Percentiles rank a stretch among this genome's conserved stretches.
phyloP scores from a whole-genome alignment of 73 alveolate genomes.

The Blepharisma stoltei region DNA sequence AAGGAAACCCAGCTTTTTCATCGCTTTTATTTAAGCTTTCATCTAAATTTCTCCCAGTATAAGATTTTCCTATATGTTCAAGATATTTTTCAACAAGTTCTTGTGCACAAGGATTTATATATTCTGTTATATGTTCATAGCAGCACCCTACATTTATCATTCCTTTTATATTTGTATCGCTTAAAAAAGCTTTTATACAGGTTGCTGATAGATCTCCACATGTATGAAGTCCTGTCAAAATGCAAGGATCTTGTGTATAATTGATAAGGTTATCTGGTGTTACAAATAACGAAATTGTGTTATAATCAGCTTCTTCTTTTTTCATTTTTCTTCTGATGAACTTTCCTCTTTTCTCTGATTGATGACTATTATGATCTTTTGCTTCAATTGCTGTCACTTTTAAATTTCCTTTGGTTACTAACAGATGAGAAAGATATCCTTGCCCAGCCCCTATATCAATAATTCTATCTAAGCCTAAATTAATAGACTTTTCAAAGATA shows the following conservation, averaged over 20 bases:
- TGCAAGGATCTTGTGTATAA: background rate
- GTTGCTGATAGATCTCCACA: constrained; percentile 29
- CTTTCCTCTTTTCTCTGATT: constrained; percentile 24
- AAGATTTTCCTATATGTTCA: constrained; percentile 6
- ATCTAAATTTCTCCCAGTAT: constrained; percentile 10
- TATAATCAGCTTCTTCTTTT: constrained; percentile 4
- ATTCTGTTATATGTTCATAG: constrained; percentile 27
- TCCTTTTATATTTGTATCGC: background rate
- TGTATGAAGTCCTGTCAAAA: constrained; percentile 9
- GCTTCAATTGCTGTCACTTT: constrained; percentile 33
- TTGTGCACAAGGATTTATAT: too few relatives aligned
- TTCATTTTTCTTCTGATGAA: background rate
- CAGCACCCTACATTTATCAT: constrained; percentile 30
- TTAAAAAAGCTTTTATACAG: background rate
- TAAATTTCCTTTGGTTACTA: background rate
- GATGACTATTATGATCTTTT: background rate
- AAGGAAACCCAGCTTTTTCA: constrained; percentile 28
- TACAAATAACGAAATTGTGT: background rate
- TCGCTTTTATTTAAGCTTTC: background rate
- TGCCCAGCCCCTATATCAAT: constrained; percentile 30
- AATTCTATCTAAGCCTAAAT: background rate
- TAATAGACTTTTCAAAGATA: background rate
- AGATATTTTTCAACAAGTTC: background rate
- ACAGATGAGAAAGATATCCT: constrained; percentile 29
- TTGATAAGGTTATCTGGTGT: background rate